Base-by-base conservation (phyloP, 768 basidiomycete genomes). In the Termitomyces sp. region DNA sequence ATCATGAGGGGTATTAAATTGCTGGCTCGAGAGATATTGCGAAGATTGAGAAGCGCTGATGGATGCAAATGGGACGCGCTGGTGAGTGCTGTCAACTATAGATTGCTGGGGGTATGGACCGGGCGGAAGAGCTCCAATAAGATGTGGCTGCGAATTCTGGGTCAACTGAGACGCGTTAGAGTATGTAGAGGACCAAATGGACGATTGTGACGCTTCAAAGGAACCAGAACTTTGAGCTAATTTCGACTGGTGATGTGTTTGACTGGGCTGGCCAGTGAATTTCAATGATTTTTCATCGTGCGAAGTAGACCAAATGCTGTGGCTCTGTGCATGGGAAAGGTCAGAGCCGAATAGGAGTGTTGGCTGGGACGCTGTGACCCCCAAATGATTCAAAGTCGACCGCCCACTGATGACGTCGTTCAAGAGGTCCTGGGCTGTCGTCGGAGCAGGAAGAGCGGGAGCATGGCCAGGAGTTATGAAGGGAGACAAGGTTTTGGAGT, bases 231-330 rank as follows among this genome's bases (percentile, higher is more conserved):
- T 55, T 5, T 68, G 63, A 50, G 61, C 63, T 52, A 69, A 67
- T 30, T 70, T 72, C 13, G 63, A 68, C 24, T 67, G 74, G 60
- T 71, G 46, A 40, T 54, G 71, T 11, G 65, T 63, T 32, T 72
- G 71, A 40, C 68, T 70, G 54, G 65, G 68, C n/a, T 68, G 68
- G 44, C 68, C 64, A 40, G 63, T 70, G 52, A 74, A 74, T 47
- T 68, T 72, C 43, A 76, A 64, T 26, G 72, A 64, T 52, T 74
- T 71, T 55, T 82, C 81, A 58, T 84, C 85, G 3, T 73, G 70
- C 1, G 80, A 75, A 14, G 84, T 77, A 3, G 87, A 83, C 88
- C 88, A 89, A 41, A 89, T 90, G 1, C 83, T 88, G 50, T 79
- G 74, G 33, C 70, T 70, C 8, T 76, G 73, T n/a, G 70, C 70